Evolutionary conservation across 352 stramenopile species (phyloP), one percentile per base, ranked within the genome.

Genomic region (Pythium utonaiense): DNA sequence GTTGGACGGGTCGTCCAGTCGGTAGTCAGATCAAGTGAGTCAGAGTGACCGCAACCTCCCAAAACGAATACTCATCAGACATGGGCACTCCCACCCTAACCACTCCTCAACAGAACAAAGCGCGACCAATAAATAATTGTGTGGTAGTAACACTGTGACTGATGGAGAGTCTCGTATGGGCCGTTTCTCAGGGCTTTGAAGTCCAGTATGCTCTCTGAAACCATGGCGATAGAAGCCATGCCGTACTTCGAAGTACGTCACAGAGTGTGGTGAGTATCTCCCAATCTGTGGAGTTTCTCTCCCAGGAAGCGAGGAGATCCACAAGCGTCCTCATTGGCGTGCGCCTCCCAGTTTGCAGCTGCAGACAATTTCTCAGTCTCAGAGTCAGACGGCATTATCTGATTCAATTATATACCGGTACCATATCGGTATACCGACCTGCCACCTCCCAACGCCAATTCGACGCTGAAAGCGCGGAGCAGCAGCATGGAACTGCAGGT

Each of bases 401-500:
- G 38, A 25, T 25, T 45, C n/a, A 17, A 13, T 14, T 25, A 25
- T n/a, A 25, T 27, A 45, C 38, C 38, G 38, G 40, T 47, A 16
- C 9, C 19, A 3, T 13, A 47, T 27, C 40, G 40, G 40, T 47
- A 27, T 41, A 5, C 6, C 12, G 2, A 27, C 5, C n/a, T n/a
- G n/a, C n/a, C 4, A 5, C 19, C 17, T 19, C 40, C 6, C 5
- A 21, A 47, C 19, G 13, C 40, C 40, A 47, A 47, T n/a, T 44
- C 36, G 5, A 33, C 28, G 28, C 28, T 10, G 22, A 16, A 6
- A 47, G 27, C 24, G 17, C n/a, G 6, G 9, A 24, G n/a, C 7
- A 47, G 40, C 40, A 47, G 27, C 3, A 47, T 47, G 40, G 40
- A 47, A 47, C n/a, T 47, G n/a, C 40, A 47, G 40, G 40, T 47